Base-by-base conservation (phyloP, 148 eudicot species). In the Diospyros kaki region DNA sequence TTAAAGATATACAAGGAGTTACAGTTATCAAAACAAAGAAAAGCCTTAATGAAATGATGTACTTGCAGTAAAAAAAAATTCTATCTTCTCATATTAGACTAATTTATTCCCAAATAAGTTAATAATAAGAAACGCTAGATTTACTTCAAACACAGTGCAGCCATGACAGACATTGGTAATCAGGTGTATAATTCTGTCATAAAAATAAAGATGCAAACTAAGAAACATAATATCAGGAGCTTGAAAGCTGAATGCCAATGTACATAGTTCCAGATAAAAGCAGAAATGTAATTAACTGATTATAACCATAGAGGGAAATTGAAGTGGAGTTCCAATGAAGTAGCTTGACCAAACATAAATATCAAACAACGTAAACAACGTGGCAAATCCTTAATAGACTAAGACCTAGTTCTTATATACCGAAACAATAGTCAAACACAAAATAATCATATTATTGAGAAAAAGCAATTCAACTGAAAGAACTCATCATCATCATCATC, bases 1-100 rank as follows among this genome's bases (percentile, higher is more conserved):
- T 70, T 50, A 39, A 28, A 79, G 69, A 79, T 69, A 53, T n/a
- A 38, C 66, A 67, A 41, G 58, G 51, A 43, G 64, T 75, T 70
- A 69, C 61, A 54, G n/a, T 38, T 39, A 12, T 10, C 9, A 1
- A 4, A 17, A 60, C 9, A 60, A 60, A 60, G 6, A 10, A 55
- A 55, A 60, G 14, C 28, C 6, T 65, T 3, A 14, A 42, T 69
- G 15, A 40, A 6, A 17, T 64, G 2, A 5, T n/a, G 2, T 28
- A 28, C 28, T 54, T 73, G 58, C 58, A 46, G 4, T 52, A 40
- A 53, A 46, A 69, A 28, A 28, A 5, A 69, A 46, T 7, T 6
- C 50, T 42, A 58, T 72, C n/a, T 72, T 17, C 42, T 46, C 6
- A 17, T 28, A 7, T 15, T 12, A 61, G 67, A 61, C 66, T 6